Base-by-base conservation (phyloP, 768 basidiomycete species). In the Macrolepiota albuminosa region DNA sequence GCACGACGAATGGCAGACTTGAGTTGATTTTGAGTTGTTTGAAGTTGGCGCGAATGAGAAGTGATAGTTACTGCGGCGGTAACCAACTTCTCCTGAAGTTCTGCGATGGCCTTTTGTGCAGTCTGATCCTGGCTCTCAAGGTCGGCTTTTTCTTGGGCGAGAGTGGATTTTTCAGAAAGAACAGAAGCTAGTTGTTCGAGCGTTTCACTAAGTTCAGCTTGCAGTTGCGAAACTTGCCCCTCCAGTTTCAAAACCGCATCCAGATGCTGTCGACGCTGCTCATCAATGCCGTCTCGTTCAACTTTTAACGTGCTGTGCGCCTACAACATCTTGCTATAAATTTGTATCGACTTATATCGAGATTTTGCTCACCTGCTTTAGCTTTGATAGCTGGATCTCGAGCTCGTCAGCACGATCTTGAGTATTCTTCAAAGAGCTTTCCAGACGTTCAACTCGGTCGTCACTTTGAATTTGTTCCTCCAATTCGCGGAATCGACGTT, bases 381-480 rank as follows among this genome's bases (percentile, higher is more conserved):
- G 74, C 68, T 88, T 91, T 13, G 87, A 85, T 21, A 94, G 75
- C 67, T 89, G 89, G 66, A 91, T 89, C 66, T 93, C 91, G 9
- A 93, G 80, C 67, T 92, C 90, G 60, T 90, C 91, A 5, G 88
- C 88, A 57, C 87, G 87, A 66, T 93, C 85, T 66, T 91, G 89
- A 29, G 87, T 87, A 66, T 91, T 86, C 68, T 86, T 87, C 50
- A 94, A 73, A 8, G 87, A 87, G 48, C 75, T 73, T 68, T 93
- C 91, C 29, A 93, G 73, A 46, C 80, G 80, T 63, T 92, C 91
- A 16, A 86, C 85, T 45, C 89, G 86, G 71, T 93, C 90, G 68
- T 94, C 91, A 61, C 83, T 86, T 70, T 93, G 85, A 24, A 94
- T 86, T 63, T 91, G 88, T 61, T 93, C 91, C 66, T 90, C 85